A percentile compares a stretch with the other conserved stretches of the same genome.
Evolutionary conservation across 139 green algal species (phyloP).

Genomic region (Picochlorum sp.): DNA sequence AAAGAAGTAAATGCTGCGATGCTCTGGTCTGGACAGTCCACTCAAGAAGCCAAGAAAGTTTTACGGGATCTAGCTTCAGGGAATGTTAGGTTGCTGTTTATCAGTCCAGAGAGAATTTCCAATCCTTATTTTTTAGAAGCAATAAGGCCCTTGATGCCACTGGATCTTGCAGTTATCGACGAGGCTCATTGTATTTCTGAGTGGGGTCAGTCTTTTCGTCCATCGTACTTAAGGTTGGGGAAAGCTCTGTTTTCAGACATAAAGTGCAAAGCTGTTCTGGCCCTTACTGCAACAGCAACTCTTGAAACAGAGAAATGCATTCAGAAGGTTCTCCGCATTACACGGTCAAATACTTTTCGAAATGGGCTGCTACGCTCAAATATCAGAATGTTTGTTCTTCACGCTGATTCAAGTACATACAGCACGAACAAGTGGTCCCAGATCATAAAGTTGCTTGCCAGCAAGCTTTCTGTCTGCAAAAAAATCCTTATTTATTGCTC

Average conservation of each 20-base stretch:
- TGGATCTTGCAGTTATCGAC: conserved; percentile 60
- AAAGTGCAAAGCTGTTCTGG: conserved; percentile 48
- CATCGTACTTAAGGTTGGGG: conserved; percentile 71
- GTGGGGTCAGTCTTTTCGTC: conserved; percentile 92
- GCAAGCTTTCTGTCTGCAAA: conserved; percentile 18
- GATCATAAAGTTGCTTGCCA: conserved; percentile 27
- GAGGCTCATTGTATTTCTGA: conserved; percentile 89
- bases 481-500: conserved; percentile 64
- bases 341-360: conserved; percentile 26
- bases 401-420: no score
- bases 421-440: neutral
- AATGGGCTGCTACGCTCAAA: conserved; percentile 56
- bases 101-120: conserved; percentile 79
- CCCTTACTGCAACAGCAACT: conserved; percentile 85
- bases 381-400: conserved; percentile 62
- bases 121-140: conserved; percentile 50
- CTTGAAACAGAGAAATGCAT: conserved; percentile 43
- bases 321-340: conserved; percentile 40
- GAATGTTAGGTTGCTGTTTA: conserved; percentile 65
- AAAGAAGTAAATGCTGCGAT: conserved; percentile 55
- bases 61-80: conserved; percentile 25
- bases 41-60: conserved; percentile 17
- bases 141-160: conserved; percentile 34
- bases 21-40: conserved; percentile 49
- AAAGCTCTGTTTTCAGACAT: conserved; percentile 47